A percentile compares a stretch with the other conserved stretches of the same genome.
These are phyloP conservation scores for Dimocarpus longan DNA, from an alignment of 345 rosid genomes.

Conservation along the genomic window DNA sequence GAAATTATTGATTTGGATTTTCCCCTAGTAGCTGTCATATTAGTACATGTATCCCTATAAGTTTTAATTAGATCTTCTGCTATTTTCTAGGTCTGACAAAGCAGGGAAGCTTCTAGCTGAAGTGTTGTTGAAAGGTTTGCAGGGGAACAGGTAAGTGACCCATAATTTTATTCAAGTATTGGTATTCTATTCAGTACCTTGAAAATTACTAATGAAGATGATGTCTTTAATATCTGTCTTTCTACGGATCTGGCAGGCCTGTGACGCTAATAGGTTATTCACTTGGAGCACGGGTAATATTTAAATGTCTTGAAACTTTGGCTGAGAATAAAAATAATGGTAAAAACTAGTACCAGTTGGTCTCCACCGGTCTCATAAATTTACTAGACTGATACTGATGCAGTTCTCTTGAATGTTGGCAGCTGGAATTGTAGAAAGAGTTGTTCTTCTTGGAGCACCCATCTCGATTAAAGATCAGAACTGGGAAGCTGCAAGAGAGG, in stretches of 20 bases:
- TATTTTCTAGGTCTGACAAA: slow-evolving; percentile 73
- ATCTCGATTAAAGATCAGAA: slow-evolving; percentile 77
- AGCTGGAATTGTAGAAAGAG: slow-evolving; percentile 95
- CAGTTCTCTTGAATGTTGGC: slow-evolving; percentile 25
- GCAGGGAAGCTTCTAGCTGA: slow-evolving; percentile 94
- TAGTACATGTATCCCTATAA: not conserved
- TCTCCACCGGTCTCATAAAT: not conserved
- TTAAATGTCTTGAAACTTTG: slow-evolving; percentile 83
- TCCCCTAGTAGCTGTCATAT: not conserved
- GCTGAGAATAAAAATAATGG: slow-evolving; percentile 84
- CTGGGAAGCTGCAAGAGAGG: slow-evolving; percentile 90
- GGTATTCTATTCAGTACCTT: not conserved
- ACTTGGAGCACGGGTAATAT: slow-evolving; percentile 90
- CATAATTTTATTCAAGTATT: slow-evolving; percentile 6
- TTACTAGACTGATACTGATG: slow-evolving; percentile 21
- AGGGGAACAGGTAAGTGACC: slow-evolving; percentile 79
- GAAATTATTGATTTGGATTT: not conserved
- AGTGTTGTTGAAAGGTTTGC: slow-evolving; percentile 79
- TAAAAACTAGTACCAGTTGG: slow-evolving; percentile 20
- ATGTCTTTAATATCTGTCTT: slow-evolving; percentile 4
- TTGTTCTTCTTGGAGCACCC: slow-evolving; percentile 93
- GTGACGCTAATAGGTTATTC: slow-evolving; percentile 90
- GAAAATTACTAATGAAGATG: not conserved
- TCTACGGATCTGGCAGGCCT: slow-evolving; percentile 58
- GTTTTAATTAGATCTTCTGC: slow-evolving; percentile 18